Conservation (phyloP, 768 basidiomycete species). For the Coprinopsis cinerea region DNA sequence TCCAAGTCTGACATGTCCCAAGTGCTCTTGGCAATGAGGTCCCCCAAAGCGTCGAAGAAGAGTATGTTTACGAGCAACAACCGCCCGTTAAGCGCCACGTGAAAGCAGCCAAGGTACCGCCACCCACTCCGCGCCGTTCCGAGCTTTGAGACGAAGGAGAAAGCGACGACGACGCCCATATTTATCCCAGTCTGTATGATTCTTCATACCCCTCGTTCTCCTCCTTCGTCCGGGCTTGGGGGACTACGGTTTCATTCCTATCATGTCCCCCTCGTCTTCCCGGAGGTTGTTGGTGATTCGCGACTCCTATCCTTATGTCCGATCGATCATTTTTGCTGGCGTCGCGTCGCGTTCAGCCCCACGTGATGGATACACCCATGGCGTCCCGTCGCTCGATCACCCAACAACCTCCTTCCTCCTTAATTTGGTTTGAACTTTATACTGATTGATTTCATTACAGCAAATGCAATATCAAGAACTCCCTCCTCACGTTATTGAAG, state of each 20-base stretch:
- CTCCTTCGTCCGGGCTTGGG: conserved; percentile 91
- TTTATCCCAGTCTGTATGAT: conserved; percentile 67
- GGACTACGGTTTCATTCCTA: conserved; percentile 68
- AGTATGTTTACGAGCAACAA: conserved; percentile 71
- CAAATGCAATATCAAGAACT: conserved; percentile 37
- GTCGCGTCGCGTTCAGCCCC: conserved; percentile 24
- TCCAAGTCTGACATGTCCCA: background rate
- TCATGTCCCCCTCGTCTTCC: conserved; percentile 65
- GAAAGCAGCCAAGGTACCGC: conserved; percentile 88
- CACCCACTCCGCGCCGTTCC: conserved; percentile 79
- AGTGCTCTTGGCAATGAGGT: conserved; percentile 68
- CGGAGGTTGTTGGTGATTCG: conserved; percentile 31
- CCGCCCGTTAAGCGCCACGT: conserved; percentile 42
- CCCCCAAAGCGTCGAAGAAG: conserved; percentile 67
- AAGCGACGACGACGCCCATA: conserved; percentile 35
- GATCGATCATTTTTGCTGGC: conserved; percentile 32
- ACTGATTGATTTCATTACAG: conserved; percentile 28
- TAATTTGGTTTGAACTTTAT: conserved; percentile 12
- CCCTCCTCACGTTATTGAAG: conserved; percentile 39
- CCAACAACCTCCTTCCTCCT: conserved; percentile 24
- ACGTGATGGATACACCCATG: conserved; percentile 32
- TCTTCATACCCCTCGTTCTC: conserved; percentile 43
- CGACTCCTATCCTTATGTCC: conserved; percentile 29
- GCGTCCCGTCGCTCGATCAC: conserved; percentile 24
- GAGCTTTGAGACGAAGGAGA: conserved; percentile 96